These are phyloP conservation scores for Hypomyces rosellus DNA, from an alignment of 2,329 filamentous ascomycete species.

Conservation along the genomic window DNA sequence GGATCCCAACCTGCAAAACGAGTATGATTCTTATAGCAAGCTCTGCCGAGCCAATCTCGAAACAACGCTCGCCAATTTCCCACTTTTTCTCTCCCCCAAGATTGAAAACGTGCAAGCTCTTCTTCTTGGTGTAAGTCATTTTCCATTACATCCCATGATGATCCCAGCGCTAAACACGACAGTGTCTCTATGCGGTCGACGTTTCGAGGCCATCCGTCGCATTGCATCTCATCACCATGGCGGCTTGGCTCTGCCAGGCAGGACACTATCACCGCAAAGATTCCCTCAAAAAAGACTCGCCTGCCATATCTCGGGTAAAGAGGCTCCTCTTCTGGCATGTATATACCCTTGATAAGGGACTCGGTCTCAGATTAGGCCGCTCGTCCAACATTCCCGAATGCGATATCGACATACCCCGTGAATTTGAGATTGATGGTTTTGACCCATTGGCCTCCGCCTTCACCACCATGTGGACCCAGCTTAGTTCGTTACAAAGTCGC, in stretches of 20 bases:
- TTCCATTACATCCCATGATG: not conserved
- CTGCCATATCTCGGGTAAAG: constrained; percentile 29
- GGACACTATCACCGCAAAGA: constrained; percentile 53
- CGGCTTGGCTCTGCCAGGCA: constrained; percentile 54
- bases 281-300: constrained; percentile 26
- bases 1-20: constrained; percentile 25
- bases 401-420: constrained; percentile 47
- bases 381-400: constrained; percentile 52
- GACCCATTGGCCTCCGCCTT: constrained; percentile 29
- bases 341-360: constrained; percentile 52
- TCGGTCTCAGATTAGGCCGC: constrained; percentile 54
- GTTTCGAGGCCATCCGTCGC: constrained; percentile 55
- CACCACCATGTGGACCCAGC: constrained; percentile 48
- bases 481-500: constrained; percentile 50
- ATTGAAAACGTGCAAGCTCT: constrained; percentile 52
- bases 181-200: constrained; percentile 58
- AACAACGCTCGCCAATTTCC: constrained; percentile 44
- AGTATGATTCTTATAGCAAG: constrained; percentile 33
- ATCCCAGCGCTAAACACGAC: not conserved
- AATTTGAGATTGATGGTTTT: constrained; percentile 37
- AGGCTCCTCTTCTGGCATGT: constrained; percentile 42
- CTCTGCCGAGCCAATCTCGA: constrained; percentile 44
- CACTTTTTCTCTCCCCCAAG: constrained; percentile 50
- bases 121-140: constrained; percentile 45
- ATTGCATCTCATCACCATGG: constrained; percentile 56